Base-by-base conservation (phyloP, 2,329 filamentous ascomycete species). In the Botrytis tulipae region DNA sequence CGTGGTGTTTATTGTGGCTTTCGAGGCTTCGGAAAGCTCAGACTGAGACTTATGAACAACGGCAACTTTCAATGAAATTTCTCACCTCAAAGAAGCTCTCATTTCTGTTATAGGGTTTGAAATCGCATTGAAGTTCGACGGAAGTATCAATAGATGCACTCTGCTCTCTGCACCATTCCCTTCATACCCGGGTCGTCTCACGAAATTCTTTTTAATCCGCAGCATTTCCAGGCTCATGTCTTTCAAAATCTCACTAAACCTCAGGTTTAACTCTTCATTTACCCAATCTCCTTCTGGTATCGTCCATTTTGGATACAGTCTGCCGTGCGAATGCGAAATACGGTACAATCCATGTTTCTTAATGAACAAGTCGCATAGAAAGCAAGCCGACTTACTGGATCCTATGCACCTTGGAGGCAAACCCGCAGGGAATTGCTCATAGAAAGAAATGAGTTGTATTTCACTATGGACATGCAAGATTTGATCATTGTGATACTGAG, bases 381-480 rank as follows among this genome's bases (percentile, higher is more conserved):
- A 76, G 61, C 74, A 76, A 18, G 75, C 69, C 6, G 74, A 73
- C 48, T 76, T 76, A 48, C 74, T 77, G 4, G 76, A 77, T 18
- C 75, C 73, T 29, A 75, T 76, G 20, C 59, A 70, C 32, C 74
- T 54, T 32, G 76, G 75, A 4, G 46, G 57, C 18, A 8, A n/a
- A 2, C 25, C 4, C 12, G 8, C 51, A n/a, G 51, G 35, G n/a
- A 72, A 7, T 61, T 62, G 32, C 5, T 75, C 73, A 44, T 77
- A 74, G n/a, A 54, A 72, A 5, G 74, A 32, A 6, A 75, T 51
- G 10, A 87, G 80, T 73, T 87, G 85, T n/a, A 87, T 82, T 75
- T 87, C 85, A 6, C 85, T 85, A 74, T 88, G 86, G 32, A 87
- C 80, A 66, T 80, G 48, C 25, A 51, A 14, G 3, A 51, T n/a